A percentile compares a stretch with the other conserved stretches of the same genome.
Conservation (phyloP, 352 stramenopile species). For the Phytopythium boreale region DNA sequence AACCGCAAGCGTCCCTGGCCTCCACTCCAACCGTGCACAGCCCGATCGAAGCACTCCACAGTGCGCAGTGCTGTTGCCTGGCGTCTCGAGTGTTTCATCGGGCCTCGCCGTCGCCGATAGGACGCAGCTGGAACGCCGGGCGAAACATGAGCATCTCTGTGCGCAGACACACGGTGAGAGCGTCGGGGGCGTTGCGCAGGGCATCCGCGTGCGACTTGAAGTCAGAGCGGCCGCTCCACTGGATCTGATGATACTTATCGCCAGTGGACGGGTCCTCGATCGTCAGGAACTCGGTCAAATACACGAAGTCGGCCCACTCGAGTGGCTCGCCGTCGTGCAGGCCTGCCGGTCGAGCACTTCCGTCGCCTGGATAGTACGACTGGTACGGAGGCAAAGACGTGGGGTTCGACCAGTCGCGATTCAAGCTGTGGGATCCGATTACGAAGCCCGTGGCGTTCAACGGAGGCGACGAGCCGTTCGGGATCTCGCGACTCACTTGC, state of each 20-base stretch:
- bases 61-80: no score
- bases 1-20: no score
- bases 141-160: neutral
- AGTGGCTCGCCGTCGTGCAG: neutral
- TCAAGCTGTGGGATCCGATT: slow-evolving; percentile 16
- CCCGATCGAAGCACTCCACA: no score
- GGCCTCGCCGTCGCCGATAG: no score
- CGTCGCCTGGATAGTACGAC: neutral
- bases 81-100: no score
- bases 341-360: neutral
- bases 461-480: neutral
- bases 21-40: no score
- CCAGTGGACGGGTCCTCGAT: slow-evolving; percentile 28
- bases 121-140: neutral
- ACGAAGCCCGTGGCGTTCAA: slow-evolving; percentile 1
- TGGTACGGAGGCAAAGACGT: neutral
- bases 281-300: slow-evolving; percentile 44
- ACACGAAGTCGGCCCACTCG: slow-evolving; percentile 27
- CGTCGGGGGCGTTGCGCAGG: slow-evolving; percentile 39
- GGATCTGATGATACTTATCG: slow-evolving; percentile 34
- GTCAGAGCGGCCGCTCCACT: slow-evolving; percentile 44
- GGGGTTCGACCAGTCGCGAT: slow-evolving; percentile 19
- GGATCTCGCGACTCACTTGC: slow-evolving; percentile 4
- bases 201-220: slow-evolving; percentile 43
- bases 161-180: slow-evolving; percentile 32